Base-by-base conservation (phyloP, 2,329 filamentous ascomycete species). In the Aureobasidium pullulans region DNA sequence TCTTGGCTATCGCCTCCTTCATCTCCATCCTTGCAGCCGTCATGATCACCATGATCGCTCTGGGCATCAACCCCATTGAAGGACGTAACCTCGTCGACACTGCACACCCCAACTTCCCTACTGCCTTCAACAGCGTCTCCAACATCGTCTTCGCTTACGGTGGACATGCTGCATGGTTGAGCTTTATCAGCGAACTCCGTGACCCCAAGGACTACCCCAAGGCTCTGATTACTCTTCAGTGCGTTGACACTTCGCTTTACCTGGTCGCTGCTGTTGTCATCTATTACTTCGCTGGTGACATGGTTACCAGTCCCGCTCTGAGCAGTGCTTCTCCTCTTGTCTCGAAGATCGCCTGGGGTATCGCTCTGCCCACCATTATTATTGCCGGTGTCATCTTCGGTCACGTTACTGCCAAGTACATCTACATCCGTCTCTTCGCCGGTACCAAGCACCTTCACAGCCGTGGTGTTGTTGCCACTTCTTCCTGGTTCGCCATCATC, bases 321-420 rank as follows among this genome's bases (percentile, higher is more conserved):
- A 82, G 83, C 8, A 86, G 84, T 0, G 81, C 84, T 6, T 76
- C 77, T 1, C 69, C 69, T 0, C 64, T 79, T 0, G 72, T 88
- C 34, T 76, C 78, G 44, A 88, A 87, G 69, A 73, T 85, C 15
- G 84, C 85, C 15, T 89, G 84, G 72, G 87, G 85, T 28, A 76
- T 89, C 61, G 86, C 86, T 0, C 76, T 87, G 6, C 86, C 86
- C 7, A 89, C 87, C 31, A 89, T 89, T 57, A 75, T 89, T 54
- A 82, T 89, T 52, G 84, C 86, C 0, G 87, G 86, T 58, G 85
- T 88, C 6, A 86, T 90, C 63, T 85, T 87, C 67, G 85, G 81
- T 15, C 83, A 86, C 62, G 82, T 89, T 2, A 61, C 84, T 1
- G 78, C 78, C 57, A 87, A 87, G 65, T 87, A 86, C 66, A 76